phyloP scores from a whole-genome alignment of 805 yeast genomes.

The Saccharomycopsis fibuligera region DNA sequence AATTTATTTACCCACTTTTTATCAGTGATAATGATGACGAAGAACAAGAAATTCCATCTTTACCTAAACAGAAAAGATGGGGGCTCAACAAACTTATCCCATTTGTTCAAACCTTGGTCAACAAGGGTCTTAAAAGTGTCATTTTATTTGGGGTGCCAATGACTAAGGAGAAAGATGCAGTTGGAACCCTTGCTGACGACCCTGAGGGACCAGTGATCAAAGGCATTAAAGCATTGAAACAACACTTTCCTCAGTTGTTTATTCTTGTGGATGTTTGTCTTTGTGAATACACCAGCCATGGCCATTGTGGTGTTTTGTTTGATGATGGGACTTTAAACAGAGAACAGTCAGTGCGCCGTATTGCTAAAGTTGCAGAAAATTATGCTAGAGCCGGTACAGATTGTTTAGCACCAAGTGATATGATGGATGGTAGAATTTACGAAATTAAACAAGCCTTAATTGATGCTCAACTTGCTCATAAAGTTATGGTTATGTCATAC shows the following conservation, averaged over 20 bases:
- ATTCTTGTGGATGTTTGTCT: constrained; percentile 92
- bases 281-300: constrained; percentile 94
- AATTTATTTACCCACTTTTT: constrained; percentile 91
- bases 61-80: constrained; percentile 84
- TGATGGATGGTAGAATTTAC: constrained; percentile 91
- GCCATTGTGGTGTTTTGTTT: constrained; percentile 91
- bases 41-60: constrained; percentile 61
- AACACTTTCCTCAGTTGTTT: constrained; percentile 72
- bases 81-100: constrained; percentile 77
- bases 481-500: constrained; percentile 85
- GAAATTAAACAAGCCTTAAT: constrained; percentile 85
- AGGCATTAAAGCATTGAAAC: constrained; percentile 59
- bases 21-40: constrained; percentile 78
- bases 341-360: constrained; percentile 64
- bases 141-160: constrained; percentile 89
- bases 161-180: constrained; percentile 65
- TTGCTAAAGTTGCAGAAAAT: constrained; percentile 91
- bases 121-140: constrained; percentile 78
- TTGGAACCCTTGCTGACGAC: constrained; percentile 90
- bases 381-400: constrained; percentile 95
- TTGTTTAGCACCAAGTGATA: constrained; percentile 94
- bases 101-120: constrained; percentile 61
- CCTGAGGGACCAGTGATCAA: constrained; percentile 92
- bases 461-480: constrained; percentile 76
- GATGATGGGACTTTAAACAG: constrained; percentile 85